Conservation (phyloP, 352 stramenopile genomes). For the Pythium volutum region DNA sequence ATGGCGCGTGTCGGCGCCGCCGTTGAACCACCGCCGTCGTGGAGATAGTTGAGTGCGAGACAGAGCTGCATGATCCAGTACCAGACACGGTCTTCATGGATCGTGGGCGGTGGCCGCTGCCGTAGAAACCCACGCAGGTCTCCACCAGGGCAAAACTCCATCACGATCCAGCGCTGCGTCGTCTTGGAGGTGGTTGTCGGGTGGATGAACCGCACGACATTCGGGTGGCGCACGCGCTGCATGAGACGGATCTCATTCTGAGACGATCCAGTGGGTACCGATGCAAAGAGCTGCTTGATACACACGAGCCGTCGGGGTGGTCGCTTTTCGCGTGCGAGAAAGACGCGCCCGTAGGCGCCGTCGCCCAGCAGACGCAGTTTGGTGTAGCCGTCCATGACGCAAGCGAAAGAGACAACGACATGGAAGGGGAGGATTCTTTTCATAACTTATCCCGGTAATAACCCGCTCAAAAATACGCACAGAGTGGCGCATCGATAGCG, state of each 20-base stretch:
- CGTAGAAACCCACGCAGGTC: constrained; percentile 45
- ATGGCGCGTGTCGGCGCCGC: not conserved
- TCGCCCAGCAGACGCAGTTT: constrained; percentile 66
- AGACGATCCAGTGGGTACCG: constrained; percentile 8
- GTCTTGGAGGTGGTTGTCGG: constrained; percentile 32
- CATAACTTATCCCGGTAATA: constrained; percentile 13
- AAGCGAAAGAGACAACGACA: not conserved
- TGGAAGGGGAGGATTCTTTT: not conserved
- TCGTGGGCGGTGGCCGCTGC: constrained; percentile 12
- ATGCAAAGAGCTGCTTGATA: constrained; percentile 79
- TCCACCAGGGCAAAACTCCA: constrained; percentile 91
- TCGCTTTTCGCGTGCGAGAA: constrained; percentile 85
- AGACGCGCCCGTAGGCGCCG: constrained; percentile 88
- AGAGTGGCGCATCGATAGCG: not conserved
- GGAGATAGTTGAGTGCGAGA: constrained; percentile 88
- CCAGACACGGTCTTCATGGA: constrained; percentile 77
- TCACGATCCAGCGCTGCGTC: constrained; percentile 71
- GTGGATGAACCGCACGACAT: constrained; percentile 89
- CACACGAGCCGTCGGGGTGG: constrained; percentile 66
- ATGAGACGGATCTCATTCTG: constrained; percentile 67
- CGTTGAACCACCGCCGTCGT: constrained; percentile 56
- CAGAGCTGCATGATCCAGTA: constrained; percentile 91
- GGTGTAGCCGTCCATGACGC: constrained; percentile 45
- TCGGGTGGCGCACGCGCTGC: constrained; percentile 84
- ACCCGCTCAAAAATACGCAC: not conserved